phyloP scores from a whole-genome alignment of 192 early-diverging fungal species.

The Gaertneriomyces sp. region DNA sequence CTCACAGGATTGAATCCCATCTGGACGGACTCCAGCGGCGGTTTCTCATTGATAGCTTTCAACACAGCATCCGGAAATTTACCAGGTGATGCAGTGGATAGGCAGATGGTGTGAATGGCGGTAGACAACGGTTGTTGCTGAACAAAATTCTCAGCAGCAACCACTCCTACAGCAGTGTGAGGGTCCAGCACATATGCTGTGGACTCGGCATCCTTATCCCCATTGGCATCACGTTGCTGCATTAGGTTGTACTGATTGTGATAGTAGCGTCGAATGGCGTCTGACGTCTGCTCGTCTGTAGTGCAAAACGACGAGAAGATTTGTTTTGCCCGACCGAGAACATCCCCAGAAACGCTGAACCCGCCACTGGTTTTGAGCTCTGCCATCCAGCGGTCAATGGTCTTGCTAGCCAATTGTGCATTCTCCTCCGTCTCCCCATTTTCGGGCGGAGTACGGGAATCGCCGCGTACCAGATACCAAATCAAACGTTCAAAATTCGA shows the following conservation, averaged over 20 bases:
- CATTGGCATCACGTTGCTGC: not conserved
- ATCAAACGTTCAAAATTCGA: slow-evolving; percentile 97
- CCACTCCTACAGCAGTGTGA: slow-evolving; percentile 93
- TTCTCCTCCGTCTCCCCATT: slow-evolving; percentile 36
- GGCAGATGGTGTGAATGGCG: slow-evolving; percentile 43
- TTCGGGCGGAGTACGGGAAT: slow-evolving; percentile 9
- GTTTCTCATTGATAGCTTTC: slow-evolving; percentile 49
- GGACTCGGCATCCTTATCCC: not conserved
- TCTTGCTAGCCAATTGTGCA: slow-evolving; percentile 16
- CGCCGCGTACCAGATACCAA: slow-evolving; percentile 67
- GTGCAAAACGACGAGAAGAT: slow-evolving; percentile 74
- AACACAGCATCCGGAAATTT: slow-evolving; percentile 94
- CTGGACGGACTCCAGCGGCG: slow-evolving; percentile 4
- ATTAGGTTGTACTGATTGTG: slow-evolving; percentile 40
- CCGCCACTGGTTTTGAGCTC: slow-evolving; percentile 66
- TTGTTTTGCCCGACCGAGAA: slow-evolving; percentile 62
- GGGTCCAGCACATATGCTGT: slow-evolving; percentile 81
- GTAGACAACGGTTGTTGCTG: not conserved
- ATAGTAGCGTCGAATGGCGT: slow-evolving; percentile 71
- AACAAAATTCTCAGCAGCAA: slow-evolving; percentile 63
- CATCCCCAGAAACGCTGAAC: slow-evolving; percentile 62
- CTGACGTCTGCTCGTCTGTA: slow-evolving; percentile 68
- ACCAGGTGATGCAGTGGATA: slow-evolving; percentile 92
- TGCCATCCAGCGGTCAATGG: slow-evolving; percentile 66
- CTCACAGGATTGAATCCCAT: slow-evolving; percentile 27